Percentiles rank a stretch among this genome's conserved stretches.
Conservation (phyloP, 2,329 filamentous ascomycete genomes). For the Paecilomyces dactylethromorphus region DNA sequence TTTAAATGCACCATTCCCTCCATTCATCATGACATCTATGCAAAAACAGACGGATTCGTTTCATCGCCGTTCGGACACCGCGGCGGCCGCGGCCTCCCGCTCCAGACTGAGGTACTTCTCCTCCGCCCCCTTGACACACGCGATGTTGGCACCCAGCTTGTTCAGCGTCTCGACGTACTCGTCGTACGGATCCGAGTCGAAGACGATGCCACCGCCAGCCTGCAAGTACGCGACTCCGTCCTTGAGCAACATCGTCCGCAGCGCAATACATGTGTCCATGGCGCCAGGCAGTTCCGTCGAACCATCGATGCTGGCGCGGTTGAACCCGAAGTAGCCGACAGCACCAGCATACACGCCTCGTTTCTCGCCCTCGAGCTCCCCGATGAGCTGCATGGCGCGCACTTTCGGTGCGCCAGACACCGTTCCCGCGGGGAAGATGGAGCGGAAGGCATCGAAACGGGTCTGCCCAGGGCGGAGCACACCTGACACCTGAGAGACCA, state of each 20-base stretch:
- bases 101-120: conserved; percentile 51
- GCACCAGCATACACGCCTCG: conserved; percentile 92
- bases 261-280: conserved; percentile 80
- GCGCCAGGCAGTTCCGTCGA: conserved; percentile 62
- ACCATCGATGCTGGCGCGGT: conserved; percentile 60
- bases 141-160: conserved; percentile 85
- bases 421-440: conserved; percentile 94
- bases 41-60: neutral
- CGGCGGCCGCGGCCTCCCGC: conserved; percentile 13
- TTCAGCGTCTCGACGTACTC: conserved; percentile 97
- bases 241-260: conserved; percentile 92
- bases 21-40: neutral
- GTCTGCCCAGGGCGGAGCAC: conserved; percentile 77
- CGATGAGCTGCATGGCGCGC: conserved; percentile 93
- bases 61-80: neutral
- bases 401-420: conserved; percentile 95
- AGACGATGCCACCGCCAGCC: conserved; percentile 79
- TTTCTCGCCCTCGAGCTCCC: conserved; percentile 89
- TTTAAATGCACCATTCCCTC: neutral
- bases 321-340: conserved; percentile 93
- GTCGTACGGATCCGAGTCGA: conserved; percentile 83
- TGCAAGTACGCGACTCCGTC: conserved; percentile 89
- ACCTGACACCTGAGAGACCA: conserved; percentile 92
- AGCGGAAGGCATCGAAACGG: conserved; percentile 90
- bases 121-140: conserved; percentile 80